Conservation (phyloP, 192 early-diverging fungal species). For the Entrophospora sp. region DNA sequence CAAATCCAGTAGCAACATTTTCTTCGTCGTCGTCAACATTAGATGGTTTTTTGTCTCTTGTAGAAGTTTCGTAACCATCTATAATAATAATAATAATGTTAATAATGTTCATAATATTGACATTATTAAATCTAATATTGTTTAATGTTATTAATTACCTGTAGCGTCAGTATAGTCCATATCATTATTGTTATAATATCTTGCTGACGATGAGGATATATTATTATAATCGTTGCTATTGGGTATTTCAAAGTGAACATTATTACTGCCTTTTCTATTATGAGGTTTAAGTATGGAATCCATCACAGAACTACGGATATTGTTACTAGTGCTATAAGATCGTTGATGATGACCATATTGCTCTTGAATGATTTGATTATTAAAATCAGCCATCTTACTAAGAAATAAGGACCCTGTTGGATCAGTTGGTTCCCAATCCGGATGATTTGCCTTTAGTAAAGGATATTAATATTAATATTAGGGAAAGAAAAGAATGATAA, state of each 20-base stretch:
- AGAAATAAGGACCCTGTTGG: constrained; percentile 74
- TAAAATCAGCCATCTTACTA: constrained; percentile 46
- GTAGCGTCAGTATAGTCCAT: background rate
- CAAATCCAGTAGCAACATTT: background rate
- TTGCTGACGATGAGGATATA: background rate
- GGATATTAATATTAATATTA: background rate
- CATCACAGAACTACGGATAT: background rate
- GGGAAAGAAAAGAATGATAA: background rate
- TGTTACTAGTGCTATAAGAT: background rate
- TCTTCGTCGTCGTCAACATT: too few species aligned
- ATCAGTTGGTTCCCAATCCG: constrained; percentile 84
- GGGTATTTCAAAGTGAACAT: constrained; percentile 10
- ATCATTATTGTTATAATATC: background rate
- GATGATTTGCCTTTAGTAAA: constrained; percentile 65
- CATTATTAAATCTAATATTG: background rate
- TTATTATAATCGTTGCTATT: constrained; percentile 1
- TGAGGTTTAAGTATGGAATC: constrained; percentile 12
- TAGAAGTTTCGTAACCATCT: background rate
- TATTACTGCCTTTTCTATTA: background rate
- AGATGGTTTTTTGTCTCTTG: background rate
- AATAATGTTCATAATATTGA: too few species aligned
- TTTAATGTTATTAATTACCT: background rate
- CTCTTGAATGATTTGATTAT: constrained; percentile 23
- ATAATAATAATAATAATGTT: too few species aligned
- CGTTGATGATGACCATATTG: constrained; percentile 2